phyloP scores from a whole-genome alignment of 257 asterid genomes.

The Osmanthus fragrans region DNA sequence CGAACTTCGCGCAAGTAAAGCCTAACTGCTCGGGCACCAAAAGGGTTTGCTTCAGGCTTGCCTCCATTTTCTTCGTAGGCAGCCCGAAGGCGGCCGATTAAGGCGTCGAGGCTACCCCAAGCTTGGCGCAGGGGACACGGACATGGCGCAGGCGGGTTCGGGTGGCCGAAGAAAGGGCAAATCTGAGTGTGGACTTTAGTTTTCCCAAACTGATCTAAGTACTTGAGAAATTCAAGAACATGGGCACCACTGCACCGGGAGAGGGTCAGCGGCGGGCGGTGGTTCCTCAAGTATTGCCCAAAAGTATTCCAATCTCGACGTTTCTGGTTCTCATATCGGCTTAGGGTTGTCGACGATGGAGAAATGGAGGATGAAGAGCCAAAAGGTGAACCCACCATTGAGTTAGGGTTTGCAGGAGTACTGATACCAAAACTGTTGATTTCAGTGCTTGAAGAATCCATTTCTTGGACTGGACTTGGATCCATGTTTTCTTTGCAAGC shows the following conservation, averaged over 20 bases:
- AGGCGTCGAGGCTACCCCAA: conserved; percentile 57
- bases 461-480: conserved; percentile 9
- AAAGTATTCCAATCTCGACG: conserved; percentile 58
- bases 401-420: conserved; percentile 3
- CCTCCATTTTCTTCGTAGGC: conserved; percentile 55
- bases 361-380: not conserved
- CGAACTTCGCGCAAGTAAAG: conserved; percentile 76
- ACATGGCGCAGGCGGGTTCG: conserved; percentile 74
- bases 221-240: conserved; percentile 76
- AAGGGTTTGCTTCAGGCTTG: conserved; percentile 46
- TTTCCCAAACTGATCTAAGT: conserved; percentile 79
- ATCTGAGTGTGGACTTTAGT: conserved; percentile 71
- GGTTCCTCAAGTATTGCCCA: conserved; percentile 45
- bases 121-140: conserved; percentile 52
- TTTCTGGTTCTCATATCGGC: conserved; percentile 51
- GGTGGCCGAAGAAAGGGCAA: conserved; percentile 81
- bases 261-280: conserved; percentile 48
- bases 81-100: conserved; percentile 76
- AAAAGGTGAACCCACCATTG: not conserved
- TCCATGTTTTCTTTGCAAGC: conserved; percentile 11
- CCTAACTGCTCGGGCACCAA: conserved; percentile 66
- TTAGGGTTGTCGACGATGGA: conserved; percentile 27
- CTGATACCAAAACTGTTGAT: not conserved
- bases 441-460: conserved; percentile 19
- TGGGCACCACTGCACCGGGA: conserved; percentile 88